phyloP scores from a whole-genome alignment of 1,284 basidiomycete species.

The Lentinula novae-zelandiae region DNA sequence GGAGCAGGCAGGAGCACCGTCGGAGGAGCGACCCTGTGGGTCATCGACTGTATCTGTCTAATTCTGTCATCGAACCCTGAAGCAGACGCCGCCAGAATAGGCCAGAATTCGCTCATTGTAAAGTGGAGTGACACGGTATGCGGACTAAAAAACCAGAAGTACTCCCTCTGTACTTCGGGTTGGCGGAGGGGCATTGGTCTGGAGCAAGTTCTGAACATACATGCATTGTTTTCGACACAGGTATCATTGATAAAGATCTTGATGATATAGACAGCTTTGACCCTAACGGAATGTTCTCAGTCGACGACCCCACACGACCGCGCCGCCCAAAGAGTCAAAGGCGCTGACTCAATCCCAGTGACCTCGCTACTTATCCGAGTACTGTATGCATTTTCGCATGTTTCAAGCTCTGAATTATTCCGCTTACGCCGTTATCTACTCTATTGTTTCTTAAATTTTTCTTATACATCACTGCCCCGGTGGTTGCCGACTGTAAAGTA shows the following conservation, averaged over 20 bases:
- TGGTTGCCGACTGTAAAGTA: not conserved
- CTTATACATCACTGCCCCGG: not conserved
- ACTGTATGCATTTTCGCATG: not conserved
- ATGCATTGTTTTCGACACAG: not conserved
- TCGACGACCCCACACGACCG: not conserved
- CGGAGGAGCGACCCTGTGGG: too few species aligned
- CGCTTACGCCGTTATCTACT: not conserved
- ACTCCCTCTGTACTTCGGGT: too few species aligned
- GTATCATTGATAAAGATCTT: not conserved
- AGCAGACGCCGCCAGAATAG: too few species aligned
- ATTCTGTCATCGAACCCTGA: too few species aligned
- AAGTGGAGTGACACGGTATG: too few species aligned
- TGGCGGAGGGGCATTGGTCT: too few species aligned
- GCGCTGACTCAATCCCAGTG: too few species aligned
- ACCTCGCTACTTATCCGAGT: too few species aligned
- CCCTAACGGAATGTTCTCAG: not conserved
- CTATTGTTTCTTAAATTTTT: not conserved
- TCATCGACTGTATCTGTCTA: too few species aligned
- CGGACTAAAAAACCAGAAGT: too few species aligned
- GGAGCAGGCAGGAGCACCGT: too few species aligned
- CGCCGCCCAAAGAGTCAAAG: not conserved
- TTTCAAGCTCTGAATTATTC: not conserved
- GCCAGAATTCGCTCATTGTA: too few species aligned
- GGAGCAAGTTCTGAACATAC: not conserved
- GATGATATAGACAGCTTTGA: conserved; percentile 1